Conservation (phyloP, 2,329 filamentous ascomycete genomes). For the Neurospora sp. region DNA sequence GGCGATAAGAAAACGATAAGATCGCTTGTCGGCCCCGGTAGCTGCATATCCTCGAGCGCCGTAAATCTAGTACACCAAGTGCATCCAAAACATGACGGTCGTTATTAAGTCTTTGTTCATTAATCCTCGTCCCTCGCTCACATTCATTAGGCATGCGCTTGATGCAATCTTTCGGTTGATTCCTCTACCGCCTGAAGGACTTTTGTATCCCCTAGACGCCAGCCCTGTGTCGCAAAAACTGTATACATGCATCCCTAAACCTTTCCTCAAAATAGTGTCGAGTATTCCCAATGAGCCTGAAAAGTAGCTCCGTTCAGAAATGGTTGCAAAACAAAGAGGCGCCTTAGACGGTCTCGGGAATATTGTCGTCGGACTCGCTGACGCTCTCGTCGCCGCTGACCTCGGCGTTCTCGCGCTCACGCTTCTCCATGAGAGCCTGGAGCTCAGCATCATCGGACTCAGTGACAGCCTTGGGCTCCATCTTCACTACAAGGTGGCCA, state of each 20-base stretch:
- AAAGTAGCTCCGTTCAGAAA: not conserved
- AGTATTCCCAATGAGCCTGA: not conserved
- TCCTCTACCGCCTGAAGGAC: constrained; percentile 7
- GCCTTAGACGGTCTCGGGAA: constrained; percentile 42
- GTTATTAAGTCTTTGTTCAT: not conserved
- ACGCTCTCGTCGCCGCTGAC: constrained; percentile 95
- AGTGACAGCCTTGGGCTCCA: constrained; percentile 98
- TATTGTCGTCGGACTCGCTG: constrained; percentile 89
- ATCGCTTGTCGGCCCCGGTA: constrained; percentile 1
- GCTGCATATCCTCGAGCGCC: not conserved
- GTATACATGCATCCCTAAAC: constrained; percentile 1
- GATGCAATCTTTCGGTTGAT: not conserved
- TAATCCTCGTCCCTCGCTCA: not conserved
- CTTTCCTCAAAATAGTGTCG: not conserved
- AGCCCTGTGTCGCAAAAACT: constrained; percentile 8
- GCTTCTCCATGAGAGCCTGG: constrained; percentile 98
- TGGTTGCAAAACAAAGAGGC: not conserved
- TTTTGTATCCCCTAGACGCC: constrained; percentile 9
- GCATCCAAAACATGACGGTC: not conserved
- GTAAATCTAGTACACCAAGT: not conserved
- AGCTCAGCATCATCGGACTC: constrained; percentile 97
- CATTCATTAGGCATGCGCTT: not conserved
- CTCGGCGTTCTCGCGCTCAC: constrained; percentile 93
- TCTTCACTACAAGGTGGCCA: constrained; percentile 82
- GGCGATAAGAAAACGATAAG: not conserved